Evolutionary conservation across 257 asterid species (phyloP).

Genomic region (Striga asiatica): DNA sequence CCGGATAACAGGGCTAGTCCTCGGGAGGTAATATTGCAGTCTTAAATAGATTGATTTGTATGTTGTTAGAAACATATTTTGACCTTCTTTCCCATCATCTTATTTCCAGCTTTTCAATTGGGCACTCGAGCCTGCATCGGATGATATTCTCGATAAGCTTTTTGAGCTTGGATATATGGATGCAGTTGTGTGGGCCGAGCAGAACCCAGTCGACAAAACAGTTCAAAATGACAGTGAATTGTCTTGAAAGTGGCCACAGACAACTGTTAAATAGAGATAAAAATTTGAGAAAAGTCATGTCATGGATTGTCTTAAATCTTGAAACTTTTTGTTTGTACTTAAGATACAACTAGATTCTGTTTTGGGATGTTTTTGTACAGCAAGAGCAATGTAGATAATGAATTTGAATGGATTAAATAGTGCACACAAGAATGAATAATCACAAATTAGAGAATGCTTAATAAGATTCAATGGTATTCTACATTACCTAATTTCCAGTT

Average conservation of each 20-base stretch:
- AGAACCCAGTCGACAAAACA: conserved; percentile 52
- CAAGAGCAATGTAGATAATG: not conserved
- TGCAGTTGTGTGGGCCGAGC: conserved; percentile 76
- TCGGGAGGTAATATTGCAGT: conserved; percentile 44
- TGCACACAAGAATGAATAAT: not conserved
- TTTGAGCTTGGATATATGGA: conserved; percentile 73
- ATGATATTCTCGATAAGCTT: conserved; percentile 62
- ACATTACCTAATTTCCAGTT: not conserved
- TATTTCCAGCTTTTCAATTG: conserved; percentile 69
- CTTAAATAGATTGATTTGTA: not conserved
- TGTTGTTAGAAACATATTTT: not conserved
- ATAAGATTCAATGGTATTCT: not conserved
- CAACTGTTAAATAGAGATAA: conserved; percentile 9
- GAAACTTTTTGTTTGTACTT: not conserved
- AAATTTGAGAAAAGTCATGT: not conserved
- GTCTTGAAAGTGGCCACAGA: conserved; percentile 13
- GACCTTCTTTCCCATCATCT: not conserved
- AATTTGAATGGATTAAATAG: not conserved
- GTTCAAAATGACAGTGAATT: conserved; percentile 38
- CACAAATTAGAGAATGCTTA: not conserved
- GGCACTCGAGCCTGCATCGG: conserved; percentile 98
- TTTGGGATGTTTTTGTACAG: not conserved
- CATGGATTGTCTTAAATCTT: not conserved
- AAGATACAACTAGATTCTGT: not conserved
- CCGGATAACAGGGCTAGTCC: conserved; percentile 76